Base-by-base conservation (phyloP, 2,329 filamentous ascomycete species). In the Penicillium crustosum region DNA sequence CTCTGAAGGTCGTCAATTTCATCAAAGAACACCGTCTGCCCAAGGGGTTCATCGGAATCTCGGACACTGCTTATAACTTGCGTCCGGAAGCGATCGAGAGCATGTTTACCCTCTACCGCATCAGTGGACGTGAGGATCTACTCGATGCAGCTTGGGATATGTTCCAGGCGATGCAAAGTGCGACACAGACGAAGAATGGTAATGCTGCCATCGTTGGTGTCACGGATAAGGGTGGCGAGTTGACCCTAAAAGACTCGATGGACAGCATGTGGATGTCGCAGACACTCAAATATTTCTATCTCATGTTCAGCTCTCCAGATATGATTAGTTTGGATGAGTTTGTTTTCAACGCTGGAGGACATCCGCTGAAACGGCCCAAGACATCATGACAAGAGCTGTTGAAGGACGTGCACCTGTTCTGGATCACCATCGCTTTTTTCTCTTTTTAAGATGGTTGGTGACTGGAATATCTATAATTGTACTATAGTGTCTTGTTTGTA, bases 211-310 rank as follows among this genome's bases (percentile, higher is more conserved):
- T 73, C 8, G 52, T 49, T 4, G 70, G 71, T 60, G 60, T 65
- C 41, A 67, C 61, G 6, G 60, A 64, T 19, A 52, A 58, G 27
- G 51, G 52, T 3, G 42, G 43, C 8, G 48, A 58, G 5, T 57
- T 63, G 12, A 74, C 80, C 1, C 77, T 81, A 54, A 71, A 74
- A 39, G 84, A 92, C 71, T 79, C 81, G 65, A 93, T 93, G 89
- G 89, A 96, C 78, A 93, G 89, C 69, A 96, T 95, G 75, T 96
- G 92, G 90, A 80, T 91, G 60, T 89, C 89, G 4, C 92, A 96
- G 81, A 96, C 91, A 41, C 79, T 96, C 66, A 97, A 96, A 79
- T 96, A 96, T 71, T 96, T 94, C 65, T 96, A 91, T 72, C 74
- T 96, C 56, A 81, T 96, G 49, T 96, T 90, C 72, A 86, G 86